Base-by-base conservation (phyloP, 805 yeast species). In the Spathaspora sp. region DNA sequence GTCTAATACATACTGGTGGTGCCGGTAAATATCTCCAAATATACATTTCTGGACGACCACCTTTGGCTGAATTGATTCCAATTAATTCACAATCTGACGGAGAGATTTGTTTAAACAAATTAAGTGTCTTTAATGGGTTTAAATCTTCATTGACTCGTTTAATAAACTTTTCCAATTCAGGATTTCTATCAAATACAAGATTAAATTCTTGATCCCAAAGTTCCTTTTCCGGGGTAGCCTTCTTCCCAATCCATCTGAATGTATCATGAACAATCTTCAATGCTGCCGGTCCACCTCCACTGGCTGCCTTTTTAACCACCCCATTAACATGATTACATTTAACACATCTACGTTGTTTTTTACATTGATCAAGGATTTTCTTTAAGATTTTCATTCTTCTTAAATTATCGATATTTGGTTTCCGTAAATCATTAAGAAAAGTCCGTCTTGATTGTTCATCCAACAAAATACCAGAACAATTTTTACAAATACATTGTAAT, bases 1-100 rank as follows among this genome's bases (percentile, higher is more conserved):
- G 99, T 58, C 99, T 82, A 51, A 94, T 94, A 77, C 99, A 94
- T 17, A 96, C 97, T 0, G 99, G 99, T 1, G 99, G 99, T 0
- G 98, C 98, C 0, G 99, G 99, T 50, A 94, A 78, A 65, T 92
- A 94, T 64, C 96, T 82, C 99, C 99, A 94, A 40, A 94, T 82
- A 67, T 92, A 94, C 79, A 87, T 89, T 70, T 93, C 98, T 5
- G 98, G 99, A 58, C 97, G 79, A 46, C 97, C 97, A 39, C 91
- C 89, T 59, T 83, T 81, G 3, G 89, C 79, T 0, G 97, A 82
- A 62, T 94, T 94, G 49, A 94, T 83, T 50, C 99, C 99, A 31
- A 94, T 72, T 17, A 94, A 77, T 68, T 93, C 97, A 72, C 97
- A 92, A 63, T 94, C 99, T 44, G 82, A 79, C 0, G 97, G 92